Base-by-base conservation (phyloP, 192 early-diverging fungal genomes). In the Hyaloraphidium curvatum region DNA sequence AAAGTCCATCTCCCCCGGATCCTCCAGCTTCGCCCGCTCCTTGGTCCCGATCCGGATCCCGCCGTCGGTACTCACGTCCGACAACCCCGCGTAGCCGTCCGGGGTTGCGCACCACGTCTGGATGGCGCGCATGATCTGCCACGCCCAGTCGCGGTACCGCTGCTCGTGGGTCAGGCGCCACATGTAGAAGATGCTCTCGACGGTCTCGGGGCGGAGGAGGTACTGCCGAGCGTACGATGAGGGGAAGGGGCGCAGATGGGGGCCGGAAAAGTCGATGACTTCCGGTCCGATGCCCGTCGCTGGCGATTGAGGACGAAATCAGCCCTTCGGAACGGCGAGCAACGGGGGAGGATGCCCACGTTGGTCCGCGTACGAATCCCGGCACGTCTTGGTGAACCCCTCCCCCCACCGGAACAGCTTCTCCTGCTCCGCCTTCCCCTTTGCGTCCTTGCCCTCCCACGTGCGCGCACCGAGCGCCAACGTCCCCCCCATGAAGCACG, bases 121-220 rank as follows among this genome's bases (percentile, higher is more conserved):
- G 19, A 62, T 31, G 23, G 52, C 28, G 9, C 28, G 56, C n/a
- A 35, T 55, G 39, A 73, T 62, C 14, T 40, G 29, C 59, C 66
- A 63, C 13, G 62, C 74, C 51, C 59, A 59, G n/a, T 70, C 65
- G 28, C 74, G 68, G 50, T 70, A 76, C 17, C 54, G 57, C 5
- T 58, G 61, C 28, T 76, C 71, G 29, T 72, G 63, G 1, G 74
- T 68, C 52, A 62, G 63, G 26, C 71, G 55, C 61, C 64, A 71
- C 68, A 71, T 65, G 54, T 76, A 76, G 62, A 76, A 75, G 26
- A 73, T 51, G 30, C 60, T 61, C 50, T 75, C 73, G 41, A 73
- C 57, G 4, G 43, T 48, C 23, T 48, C 43, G 5, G 43, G 43
- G 5, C 43, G 5, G 17, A 48, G 25, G 23, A 22, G 14, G 43